phyloP scores from a whole-genome alignment of 768 basidiomycete species.

The Naganishia randhawae region DNA sequence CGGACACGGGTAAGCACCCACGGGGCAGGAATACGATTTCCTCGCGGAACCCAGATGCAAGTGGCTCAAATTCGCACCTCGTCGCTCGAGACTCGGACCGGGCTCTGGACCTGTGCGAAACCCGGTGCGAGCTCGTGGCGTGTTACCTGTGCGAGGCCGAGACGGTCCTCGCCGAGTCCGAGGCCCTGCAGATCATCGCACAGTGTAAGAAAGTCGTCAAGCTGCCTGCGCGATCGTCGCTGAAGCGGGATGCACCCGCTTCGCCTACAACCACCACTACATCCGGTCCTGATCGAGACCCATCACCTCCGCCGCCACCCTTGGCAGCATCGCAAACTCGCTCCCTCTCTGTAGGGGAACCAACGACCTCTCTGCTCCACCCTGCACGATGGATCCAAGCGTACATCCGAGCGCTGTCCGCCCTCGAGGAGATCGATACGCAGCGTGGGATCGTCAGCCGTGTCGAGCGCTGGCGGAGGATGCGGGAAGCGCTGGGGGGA shows the following conservation, averaged over 20 bases:
- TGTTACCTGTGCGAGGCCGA: not conserved
- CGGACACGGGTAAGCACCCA: too few species aligned
- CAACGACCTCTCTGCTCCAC: not conserved
- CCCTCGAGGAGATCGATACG: not conserved
- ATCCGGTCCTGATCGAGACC: not conserved
- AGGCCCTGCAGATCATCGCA: slow-evolving; percentile 4
- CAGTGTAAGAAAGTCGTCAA: slow-evolving; percentile 3
- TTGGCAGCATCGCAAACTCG: too few species aligned
- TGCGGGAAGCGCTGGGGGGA: not conserved
- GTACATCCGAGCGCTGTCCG: not conserved
- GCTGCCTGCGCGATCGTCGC: not conserved
- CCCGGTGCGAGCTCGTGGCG: not conserved
- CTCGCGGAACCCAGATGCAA: too few species aligned
- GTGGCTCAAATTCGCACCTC: too few species aligned
- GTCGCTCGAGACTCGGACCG: not conserved
- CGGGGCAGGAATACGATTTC: too few species aligned
- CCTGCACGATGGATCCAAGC: not conserved
- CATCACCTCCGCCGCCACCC: not conserved
- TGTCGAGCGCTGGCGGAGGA: not conserved
- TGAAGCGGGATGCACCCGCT: not conserved
- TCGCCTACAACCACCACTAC: not conserved
- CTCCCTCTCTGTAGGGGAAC: too few species aligned
- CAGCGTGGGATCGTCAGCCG: not conserved
- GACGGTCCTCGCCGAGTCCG: not conserved
- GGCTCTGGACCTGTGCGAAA: not conserved